These are phyloP conservation scores for Sarocladiaceae sp. DNA, from an alignment of 2,329 filamentous ascomycete genomes.

Conservation along the genomic window DNA sequence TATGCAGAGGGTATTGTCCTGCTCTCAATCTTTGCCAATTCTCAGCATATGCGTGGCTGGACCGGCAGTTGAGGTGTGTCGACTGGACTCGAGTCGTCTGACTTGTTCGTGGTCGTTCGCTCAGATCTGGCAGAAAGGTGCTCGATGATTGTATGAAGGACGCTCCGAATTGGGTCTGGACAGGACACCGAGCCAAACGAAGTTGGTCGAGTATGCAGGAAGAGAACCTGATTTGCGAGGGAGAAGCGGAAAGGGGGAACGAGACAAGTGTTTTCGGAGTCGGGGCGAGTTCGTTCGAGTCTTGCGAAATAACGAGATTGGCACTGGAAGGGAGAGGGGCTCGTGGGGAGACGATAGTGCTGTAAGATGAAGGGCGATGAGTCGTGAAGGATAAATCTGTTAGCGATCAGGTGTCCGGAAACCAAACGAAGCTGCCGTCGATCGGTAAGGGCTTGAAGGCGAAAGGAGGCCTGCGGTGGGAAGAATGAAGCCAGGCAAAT, in stretches of 20 bases:
- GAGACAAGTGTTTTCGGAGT: not conserved
- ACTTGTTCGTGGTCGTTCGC: no score
- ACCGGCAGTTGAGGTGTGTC: no score
- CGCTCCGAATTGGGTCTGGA: no score
- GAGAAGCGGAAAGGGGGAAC: not conserved
- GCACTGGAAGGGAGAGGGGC: conserved; percentile 6
- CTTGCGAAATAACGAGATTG: not conserved
- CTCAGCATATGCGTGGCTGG: no score
- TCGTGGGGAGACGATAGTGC: not conserved
- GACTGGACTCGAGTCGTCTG: no score
- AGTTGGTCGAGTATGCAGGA: not conserved
- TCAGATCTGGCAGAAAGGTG: no score
- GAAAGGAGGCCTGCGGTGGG: not conserved
- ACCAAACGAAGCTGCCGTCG: not conserved
- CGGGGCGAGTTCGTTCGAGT: not conserved
- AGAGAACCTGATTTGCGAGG: not conserved
- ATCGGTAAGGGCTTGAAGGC: not conserved
- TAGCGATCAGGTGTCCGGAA: not conserved
- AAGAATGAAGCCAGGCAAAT: not conserved
- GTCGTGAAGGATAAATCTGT: not conserved
- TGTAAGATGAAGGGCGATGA: not conserved
- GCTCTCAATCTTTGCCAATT: no score
- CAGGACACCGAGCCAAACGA: no score
- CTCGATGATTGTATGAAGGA: no score
- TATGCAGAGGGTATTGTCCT: no score